Evolutionary conservation across 192 early-diverging fungal genomes (phyloP), one percentile per base, ranked within the genome.

Genomic region (Gamsiella multidivaricata): DNA sequence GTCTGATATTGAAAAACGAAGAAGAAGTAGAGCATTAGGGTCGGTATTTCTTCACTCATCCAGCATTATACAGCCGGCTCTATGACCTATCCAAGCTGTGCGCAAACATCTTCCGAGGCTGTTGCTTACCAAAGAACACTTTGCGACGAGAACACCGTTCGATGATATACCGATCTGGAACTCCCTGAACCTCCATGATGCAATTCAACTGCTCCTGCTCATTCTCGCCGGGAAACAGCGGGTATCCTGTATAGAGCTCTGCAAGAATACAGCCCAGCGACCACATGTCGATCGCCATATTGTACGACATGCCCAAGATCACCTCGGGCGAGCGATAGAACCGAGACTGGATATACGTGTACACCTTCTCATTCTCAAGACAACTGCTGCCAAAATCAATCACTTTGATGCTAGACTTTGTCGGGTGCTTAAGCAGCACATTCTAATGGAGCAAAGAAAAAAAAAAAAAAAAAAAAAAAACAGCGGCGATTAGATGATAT

Each of bases 291-390:
- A 99, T 99, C 3, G 94, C 90, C 61, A 90, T 94, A 55, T 87
- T 93, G 69, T 99, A 99, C 20, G 85, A 86, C 70, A 88, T 86
- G 32, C 96, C 95, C 52, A 99, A 79, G 51, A 99, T 99, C 20
- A 99, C 95, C 82, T 99, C 97, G 11, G 97, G 97, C 23, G 94
- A 93, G 26, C 97, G 91, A 80, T 99, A 99, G 83, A 99, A 99
- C 46, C 97, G 87, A 66, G 88, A 90, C 81, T 99, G 97, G 52
- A 99, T 97, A 67, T 99, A 99, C 4, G 97, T 98, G 80, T 99
- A 99, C 42, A 98, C 91, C 71, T 93, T 90, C 76, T 99, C 96
- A 50, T 88, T 87, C 70, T 95, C 94, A 28, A 94, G 91, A 70
- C 97, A 99, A 80, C 93, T 94, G 65, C 93, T 94, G 32, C 97